These are phyloP conservation scores for Irpex lacteus DNA, from an alignment of 1,284 basidiomycete genomes.

Conservation along the genomic window DNA sequence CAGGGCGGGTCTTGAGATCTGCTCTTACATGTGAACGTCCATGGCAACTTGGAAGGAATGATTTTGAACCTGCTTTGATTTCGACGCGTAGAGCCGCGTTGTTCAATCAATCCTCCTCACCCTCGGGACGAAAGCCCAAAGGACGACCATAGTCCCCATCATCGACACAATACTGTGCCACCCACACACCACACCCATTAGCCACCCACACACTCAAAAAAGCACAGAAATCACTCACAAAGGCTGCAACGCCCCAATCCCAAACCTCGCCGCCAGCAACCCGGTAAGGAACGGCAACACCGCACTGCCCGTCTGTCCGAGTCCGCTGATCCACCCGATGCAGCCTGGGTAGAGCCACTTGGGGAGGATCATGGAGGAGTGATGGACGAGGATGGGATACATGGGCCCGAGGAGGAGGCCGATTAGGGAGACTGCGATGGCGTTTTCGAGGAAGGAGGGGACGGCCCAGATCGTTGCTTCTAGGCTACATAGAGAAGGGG, in stretches of 20 bases:
- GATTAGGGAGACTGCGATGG: slow-evolving; percentile 55
- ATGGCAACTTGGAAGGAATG: too few relatives aligned
- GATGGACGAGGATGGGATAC: slow-evolving; percentile 68
- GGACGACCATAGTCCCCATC: slow-evolving; percentile 30
- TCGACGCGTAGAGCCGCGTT: too few relatives aligned
- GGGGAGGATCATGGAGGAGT: slow-evolving; percentile 55
- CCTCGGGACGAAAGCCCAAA: slow-evolving; percentile 30
- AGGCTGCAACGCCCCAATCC: slow-evolving; percentile 56
- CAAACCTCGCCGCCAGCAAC: slow-evolving; percentile 49
- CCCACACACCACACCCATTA: not conserved
- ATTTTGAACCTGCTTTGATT: too few relatives aligned
- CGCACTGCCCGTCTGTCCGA: slow-evolving; percentile 68
- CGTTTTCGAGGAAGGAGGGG: slow-evolving; percentile 55
- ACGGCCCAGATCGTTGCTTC: slow-evolving; percentile 65
- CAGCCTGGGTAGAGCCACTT: slow-evolving; percentile 59
- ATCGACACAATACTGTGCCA: slow-evolving; percentile 17
- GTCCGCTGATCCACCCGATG: slow-evolving; percentile 66
- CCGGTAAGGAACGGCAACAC: slow-evolving; percentile 66
- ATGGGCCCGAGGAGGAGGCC: slow-evolving; percentile 47
- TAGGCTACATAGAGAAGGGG: slow-evolving; percentile 34
- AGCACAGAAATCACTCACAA: slow-evolving; percentile 45
- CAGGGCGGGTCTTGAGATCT: too few relatives aligned
- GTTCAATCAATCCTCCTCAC: slow-evolving; percentile 20
- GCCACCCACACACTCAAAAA: not conserved
- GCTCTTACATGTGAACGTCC: too few relatives aligned